A percentile compares a stretch with the other conserved stretches of the same genome.
These are phyloP conservation scores for Fusarium pseudograminearum DNA, from an alignment of 2,329 filamentous ascomycete species.

Conservation along the genomic window DNA sequence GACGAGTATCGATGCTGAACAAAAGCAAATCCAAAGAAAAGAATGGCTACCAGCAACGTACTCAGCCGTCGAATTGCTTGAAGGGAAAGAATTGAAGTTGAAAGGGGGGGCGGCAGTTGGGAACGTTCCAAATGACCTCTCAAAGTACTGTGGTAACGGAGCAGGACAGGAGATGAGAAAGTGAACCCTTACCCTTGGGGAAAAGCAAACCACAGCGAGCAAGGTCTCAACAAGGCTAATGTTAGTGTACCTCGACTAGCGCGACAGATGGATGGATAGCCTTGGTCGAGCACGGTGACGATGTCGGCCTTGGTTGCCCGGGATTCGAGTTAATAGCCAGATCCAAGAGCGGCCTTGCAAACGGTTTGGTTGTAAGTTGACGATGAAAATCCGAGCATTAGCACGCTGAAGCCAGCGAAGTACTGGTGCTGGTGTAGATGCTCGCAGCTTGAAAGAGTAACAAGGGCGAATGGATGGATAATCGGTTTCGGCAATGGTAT, in stretches of 20 bases:
- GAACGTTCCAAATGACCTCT: slow-evolving; percentile 40
- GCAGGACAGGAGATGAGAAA: slow-evolving; percentile 43
- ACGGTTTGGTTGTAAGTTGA: slow-evolving; percentile 8
- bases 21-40: slow-evolving; percentile 21
- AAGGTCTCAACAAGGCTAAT: slow-evolving; percentile 39
- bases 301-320: slow-evolving; percentile 40
- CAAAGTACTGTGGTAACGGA: slow-evolving; percentile 38
- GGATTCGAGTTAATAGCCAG: slow-evolving; percentile 33
- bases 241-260: slow-evolving; percentile 43
- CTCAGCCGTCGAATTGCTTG: slow-evolving; percentile 37
- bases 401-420: slow-evolving; percentile 23
- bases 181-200: slow-evolving; percentile 46
- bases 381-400: slow-evolving; percentile 31
- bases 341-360: slow-evolving; percentile 42
- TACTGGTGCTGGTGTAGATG: slow-evolving; percentile 27
- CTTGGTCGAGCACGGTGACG: slow-evolving; percentile 44
- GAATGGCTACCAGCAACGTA: slow-evolving; percentile 40
- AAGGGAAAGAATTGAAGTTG: slow-evolving; percentile 33
- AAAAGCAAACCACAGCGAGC: slow-evolving; percentile 46
- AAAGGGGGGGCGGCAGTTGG: slow-evolving; percentile 43
- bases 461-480: slow-evolving; percentile 16
- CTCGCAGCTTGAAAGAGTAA: slow-evolving; percentile 22
- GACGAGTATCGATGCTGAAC: slow-evolving; percentile 19
- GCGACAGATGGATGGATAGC: slow-evolving; percentile 35
- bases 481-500: slow-evolving; percentile 32